Percentiles rank a stretch among this genome's conserved stretches.
Conservation (phyloP, 805 yeast genomes). For the Candida tibetensis region DNA sequence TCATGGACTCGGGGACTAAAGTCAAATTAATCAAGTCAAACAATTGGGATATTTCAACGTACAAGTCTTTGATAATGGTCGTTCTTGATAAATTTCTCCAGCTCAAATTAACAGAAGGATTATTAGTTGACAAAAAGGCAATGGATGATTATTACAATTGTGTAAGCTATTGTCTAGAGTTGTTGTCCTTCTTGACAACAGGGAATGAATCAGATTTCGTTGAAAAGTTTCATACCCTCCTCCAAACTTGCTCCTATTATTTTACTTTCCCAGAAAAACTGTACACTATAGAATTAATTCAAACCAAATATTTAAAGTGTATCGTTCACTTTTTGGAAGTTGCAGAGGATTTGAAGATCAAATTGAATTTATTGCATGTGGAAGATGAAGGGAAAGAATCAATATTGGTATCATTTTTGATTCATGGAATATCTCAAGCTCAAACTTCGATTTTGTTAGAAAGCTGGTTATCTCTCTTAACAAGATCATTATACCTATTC, state of each 20-base stretch:
- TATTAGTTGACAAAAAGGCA: slow-evolving; percentile 16
- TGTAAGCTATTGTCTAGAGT: slow-evolving; percentile 38
- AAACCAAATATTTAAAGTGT: slow-evolving; percentile 24
- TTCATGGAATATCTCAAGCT: slow-evolving; percentile 46
- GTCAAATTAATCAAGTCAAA: slow-evolving; percentile 40
- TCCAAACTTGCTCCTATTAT: slow-evolving; percentile 33
- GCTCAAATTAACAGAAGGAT: slow-evolving; percentile 17
- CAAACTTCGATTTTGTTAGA: slow-evolving; percentile 42
- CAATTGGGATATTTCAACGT: slow-evolving; percentile 55
- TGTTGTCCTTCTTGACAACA: slow-evolving; percentile 45
- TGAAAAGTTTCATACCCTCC: slow-evolving; percentile 39
- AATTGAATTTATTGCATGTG: slow-evolving; percentile 28
- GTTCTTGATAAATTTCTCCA: slow-evolving; percentile 47
- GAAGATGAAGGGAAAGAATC: slow-evolving; percentile 32
- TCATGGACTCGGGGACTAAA: slow-evolving; percentile 46
- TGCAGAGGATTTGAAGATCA: slow-evolving; percentile 27
- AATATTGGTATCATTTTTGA: slow-evolving; percentile 42
- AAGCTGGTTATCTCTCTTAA: slow-evolving; percentile 49
- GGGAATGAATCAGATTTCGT: slow-evolving; percentile 58
- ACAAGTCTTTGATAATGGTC: slow-evolving; percentile 52
- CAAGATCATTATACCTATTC: slow-evolving; percentile 50
- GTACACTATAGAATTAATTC: slow-evolving; percentile 26
- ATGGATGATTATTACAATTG: slow-evolving; percentile 25
- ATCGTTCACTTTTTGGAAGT: slow-evolving; percentile 28
- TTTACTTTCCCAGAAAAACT: slow-evolving; percentile 9